phyloP scores from a whole-genome alignment of 805 yeast species.

The Ogataea pilisensis region DNA sequence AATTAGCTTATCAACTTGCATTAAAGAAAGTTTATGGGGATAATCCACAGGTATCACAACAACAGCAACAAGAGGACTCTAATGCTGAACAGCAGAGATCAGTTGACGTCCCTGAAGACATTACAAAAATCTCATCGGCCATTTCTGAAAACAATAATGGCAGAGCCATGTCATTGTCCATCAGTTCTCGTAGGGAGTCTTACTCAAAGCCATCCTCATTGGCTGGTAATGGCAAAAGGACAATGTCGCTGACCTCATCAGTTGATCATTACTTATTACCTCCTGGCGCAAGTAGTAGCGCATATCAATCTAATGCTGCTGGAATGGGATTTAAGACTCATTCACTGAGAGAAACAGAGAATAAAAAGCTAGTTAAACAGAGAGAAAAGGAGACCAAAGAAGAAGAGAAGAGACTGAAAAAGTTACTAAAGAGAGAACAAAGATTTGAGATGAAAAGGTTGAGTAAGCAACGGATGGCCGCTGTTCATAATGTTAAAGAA shows the following conservation, averaged over 20 bases:
- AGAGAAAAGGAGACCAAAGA: conserved; percentile 16
- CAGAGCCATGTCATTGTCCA: conserved; percentile 10
- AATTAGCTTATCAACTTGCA: conserved; percentile 52
- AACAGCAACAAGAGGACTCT: conserved; percentile 17
- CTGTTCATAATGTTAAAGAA: conserved; percentile 15
- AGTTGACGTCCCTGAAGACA: background rate
- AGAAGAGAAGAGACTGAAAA: conserved; percentile 18
- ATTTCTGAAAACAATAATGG: conserved; percentile 1
- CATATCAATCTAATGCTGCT: conserved; percentile 26
- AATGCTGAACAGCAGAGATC: conserved; percentile 16
- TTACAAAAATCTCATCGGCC: background rate
- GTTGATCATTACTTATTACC: background rate
- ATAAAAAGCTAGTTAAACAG: conserved; percentile 13
- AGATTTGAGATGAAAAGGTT: conserved; percentile 21
- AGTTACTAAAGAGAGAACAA: conserved; percentile 18
- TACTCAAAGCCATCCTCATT: background rate
- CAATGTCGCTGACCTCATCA: conserved; percentile 13
- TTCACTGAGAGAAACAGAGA: conserved; percentile 24
- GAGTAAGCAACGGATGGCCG: conserved; percentile 24
- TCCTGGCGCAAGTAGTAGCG: background rate
- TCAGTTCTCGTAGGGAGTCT: conserved; percentile 1
- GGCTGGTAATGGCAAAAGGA: conserved; percentile 1
- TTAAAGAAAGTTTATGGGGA: conserved; percentile 52
- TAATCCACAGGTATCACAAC: background rate
- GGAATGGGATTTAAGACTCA: conserved; percentile 29